These are phyloP conservation scores for Candida odintsovae DNA, from an alignment of 805 yeast genomes.

Conservation along the genomic window DNA sequence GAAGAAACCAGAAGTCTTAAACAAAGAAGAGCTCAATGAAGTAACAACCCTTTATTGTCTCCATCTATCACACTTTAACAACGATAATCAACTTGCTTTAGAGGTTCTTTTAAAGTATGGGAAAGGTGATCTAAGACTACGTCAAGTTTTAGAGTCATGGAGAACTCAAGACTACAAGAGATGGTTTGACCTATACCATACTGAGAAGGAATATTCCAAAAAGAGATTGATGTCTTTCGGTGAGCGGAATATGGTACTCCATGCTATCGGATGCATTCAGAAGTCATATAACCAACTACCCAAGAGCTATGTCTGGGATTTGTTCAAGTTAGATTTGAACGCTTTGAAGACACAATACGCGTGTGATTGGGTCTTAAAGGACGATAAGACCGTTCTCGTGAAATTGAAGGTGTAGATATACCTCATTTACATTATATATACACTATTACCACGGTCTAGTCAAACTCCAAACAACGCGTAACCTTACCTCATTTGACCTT, in stretches of 20 bases:
- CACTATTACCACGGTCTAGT: too few species aligned
- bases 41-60: conserved; percentile 36
- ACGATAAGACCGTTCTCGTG: conserved; percentile 8
- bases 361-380: conserved; percentile 13
- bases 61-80: conserved; percentile 31
- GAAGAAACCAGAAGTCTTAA: conserved; percentile 16
- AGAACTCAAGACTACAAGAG: conserved; percentile 26
- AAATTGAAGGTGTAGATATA: not conserved
- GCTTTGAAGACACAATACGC: conserved; percentile 2
- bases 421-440: not conserved
- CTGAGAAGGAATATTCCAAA: conserved; percentile 11
- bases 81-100: conserved; percentile 13
- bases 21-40: conserved; percentile 32
- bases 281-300: conserved; percentile 34
- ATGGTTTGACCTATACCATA: conserved; percentile 27
- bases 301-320: conserved; percentile 4
- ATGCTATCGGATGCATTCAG: conserved; percentile 29
- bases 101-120: conserved; percentile 24
- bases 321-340: conserved; percentile 8
- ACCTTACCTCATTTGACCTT: not conserved
- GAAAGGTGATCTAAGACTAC: conserved; percentile 27
- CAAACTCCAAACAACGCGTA: not conserved
- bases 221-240: conserved; percentile 40
- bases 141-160: conserved; percentile 28
- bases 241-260: conserved; percentile 24